phyloP scores from a whole-genome alignment of 108 stramenopile species.

The Conticribra weissflogii region DNA sequence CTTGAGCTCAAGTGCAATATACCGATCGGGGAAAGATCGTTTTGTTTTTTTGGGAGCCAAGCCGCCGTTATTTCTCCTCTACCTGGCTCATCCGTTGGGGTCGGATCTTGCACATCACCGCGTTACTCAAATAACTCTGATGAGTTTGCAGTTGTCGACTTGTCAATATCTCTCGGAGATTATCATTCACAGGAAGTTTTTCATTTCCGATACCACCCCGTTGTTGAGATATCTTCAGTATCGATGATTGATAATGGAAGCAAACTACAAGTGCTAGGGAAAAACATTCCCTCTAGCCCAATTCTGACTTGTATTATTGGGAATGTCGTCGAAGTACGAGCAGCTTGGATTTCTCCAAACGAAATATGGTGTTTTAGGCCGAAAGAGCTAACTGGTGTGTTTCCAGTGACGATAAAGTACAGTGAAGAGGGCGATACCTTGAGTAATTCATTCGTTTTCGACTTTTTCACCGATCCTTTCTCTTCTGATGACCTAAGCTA shows the following conservation, averaged over 20 bases:
- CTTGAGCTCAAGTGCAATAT: constrained; percentile 23
- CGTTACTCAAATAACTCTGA: neutral
- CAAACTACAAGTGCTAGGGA: neutral
- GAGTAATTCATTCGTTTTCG: neutral
- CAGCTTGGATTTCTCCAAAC: neutral
- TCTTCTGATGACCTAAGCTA: neutral
- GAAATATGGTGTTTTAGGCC: neutral
- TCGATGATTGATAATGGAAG: neutral
- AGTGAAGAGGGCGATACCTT: neutral
- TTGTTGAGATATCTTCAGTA: neutral
- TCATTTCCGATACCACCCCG: constrained; percentile 24
- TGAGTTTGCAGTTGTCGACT: constrained; percentile 10
- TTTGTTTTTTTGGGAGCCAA: constrained; percentile 29
- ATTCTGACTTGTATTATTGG: neutral
- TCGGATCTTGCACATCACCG: constrained; percentile 23
- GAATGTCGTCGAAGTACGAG: neutral
- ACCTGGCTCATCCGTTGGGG: neutral
- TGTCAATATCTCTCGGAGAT: constrained; percentile 14
- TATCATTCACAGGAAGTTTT: constrained; percentile 26
- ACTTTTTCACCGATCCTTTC: neutral
- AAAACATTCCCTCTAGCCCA: neutral
- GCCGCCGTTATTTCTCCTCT: constrained; percentile 1
- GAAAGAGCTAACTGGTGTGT: neutral
- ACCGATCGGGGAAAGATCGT: neutral
- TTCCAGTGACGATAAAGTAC: neutral